Evolutionary conservation across 768 basidiomycete species (phyloP).

Genomic region (Glaciozyma antarctica): DNA sequence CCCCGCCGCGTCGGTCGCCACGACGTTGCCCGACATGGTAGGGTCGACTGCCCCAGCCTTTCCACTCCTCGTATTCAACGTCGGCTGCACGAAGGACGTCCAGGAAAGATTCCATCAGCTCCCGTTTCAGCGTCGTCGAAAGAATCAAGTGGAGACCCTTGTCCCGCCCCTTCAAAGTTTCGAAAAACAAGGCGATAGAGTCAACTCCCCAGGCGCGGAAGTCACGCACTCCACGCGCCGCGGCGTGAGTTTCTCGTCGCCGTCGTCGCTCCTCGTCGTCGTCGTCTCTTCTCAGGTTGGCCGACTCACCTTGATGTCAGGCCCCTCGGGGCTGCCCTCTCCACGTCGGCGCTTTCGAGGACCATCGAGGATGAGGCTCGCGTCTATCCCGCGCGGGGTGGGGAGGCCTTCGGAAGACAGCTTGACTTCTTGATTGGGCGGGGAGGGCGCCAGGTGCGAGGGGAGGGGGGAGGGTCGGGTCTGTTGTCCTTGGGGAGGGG

Average conservation of each 20-base stretch:
- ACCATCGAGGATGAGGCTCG: slow-evolving; percentile 2
- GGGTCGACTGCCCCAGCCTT: not conserved
- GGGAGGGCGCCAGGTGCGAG: too few species aligned
- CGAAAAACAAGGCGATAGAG: too few species aligned
- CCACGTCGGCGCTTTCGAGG: not conserved
- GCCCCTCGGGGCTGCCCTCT: not conserved
- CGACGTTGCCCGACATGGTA: not conserved
- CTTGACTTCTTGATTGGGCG: too few species aligned
- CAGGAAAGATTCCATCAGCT: not conserved
- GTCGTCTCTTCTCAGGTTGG: not conserved
- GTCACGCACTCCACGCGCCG: not conserved
- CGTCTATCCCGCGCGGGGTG: not conserved
- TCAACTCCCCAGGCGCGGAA: too few species aligned
- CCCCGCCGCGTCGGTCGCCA: not conserved
- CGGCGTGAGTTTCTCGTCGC: too few species aligned
- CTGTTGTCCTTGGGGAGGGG: too few species aligned
- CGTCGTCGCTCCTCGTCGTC: not conserved
- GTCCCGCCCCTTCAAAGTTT: not conserved
- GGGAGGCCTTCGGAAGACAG: not conserved
- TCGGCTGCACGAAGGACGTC: not conserved
- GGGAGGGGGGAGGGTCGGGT: too few species aligned
- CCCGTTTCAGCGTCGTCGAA: not conserved
- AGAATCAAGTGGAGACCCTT: too few species aligned
- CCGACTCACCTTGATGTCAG: not conserved
- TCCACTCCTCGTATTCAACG: not conserved